Base-by-base conservation (phyloP, 495 filamentous ascomycete species). In the Aspergillus coremiiformis region DNA sequence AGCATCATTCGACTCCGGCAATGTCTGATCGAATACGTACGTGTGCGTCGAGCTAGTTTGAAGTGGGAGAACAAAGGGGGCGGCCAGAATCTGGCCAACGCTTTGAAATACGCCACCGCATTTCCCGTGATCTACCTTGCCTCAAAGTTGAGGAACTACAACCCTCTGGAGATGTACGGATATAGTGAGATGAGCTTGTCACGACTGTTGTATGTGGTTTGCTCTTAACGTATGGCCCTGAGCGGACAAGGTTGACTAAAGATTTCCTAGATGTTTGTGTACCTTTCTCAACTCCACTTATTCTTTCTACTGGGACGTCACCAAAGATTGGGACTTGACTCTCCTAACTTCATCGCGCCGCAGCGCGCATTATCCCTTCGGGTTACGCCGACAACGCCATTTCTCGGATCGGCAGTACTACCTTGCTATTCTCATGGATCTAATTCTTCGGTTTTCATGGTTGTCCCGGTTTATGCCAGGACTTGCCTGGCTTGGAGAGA, bases 261-360 rank as follows among this genome's bases (percentile, higher is more conserved):
- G n/a, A 22, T 7, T 10, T 10, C 20, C 9, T 54, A 82, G 81
- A 63, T 69, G 81, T 23, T 60, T 82, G 46, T 77, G 82, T 41
- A 85, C 86, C 22, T 74, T 86, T 27, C 55, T 93, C 45, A 98
- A 97, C 61, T 89, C 86, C 10, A 72, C 84, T 51, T 98, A 96
- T 69, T 90, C 87, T 29, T 96, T 96, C 77, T 98, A 92, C 75
- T 98, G 93, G 93, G 93, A 98, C 64, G 83, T 97, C 19, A 80
- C 89, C 39, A 90, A 88, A 72, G 93, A 98, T 74, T 98, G 93
- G 93, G 93, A 97, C 58, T 75, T 98, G 35, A 86, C 83, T 0
- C 77, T 97, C n/a, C 87, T 97, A 59, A 69, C 79, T 8, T 49
- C 68, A 0, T 57, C 68, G 4, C 65, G 73, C 20, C 71, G 73